Evolutionary conservation across 2,329 filamentous ascomycete genomes (phyloP).

Genomic region (Colletotrichum sp.): DNA sequence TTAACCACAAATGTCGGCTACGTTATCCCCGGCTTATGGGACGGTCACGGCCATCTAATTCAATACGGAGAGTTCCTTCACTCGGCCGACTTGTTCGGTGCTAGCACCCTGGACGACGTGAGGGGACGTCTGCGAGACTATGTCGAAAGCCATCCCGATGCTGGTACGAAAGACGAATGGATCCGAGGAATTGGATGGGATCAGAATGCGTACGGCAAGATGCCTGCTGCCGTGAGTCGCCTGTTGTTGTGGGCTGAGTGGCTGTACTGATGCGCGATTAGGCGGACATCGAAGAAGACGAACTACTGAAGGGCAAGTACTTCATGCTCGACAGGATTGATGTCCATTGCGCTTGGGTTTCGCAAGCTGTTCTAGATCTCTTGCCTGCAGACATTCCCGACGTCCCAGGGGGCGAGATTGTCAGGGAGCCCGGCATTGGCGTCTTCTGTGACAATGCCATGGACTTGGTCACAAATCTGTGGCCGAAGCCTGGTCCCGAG

Average conservation of each 20-base stretch:
- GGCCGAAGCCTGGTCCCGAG: conserved; percentile 59
- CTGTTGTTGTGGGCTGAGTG: not conserved
- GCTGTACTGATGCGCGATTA: not conserved
- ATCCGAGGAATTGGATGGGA: conserved; percentile 74
- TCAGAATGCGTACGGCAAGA: conserved; percentile 66
- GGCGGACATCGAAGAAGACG: conserved; percentile 56
- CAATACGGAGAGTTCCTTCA: conserved; percentile 72
- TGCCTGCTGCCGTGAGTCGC: conserved; percentile 66
- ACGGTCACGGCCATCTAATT: conserved; percentile 72
- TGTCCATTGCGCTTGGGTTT: conserved; percentile 74
- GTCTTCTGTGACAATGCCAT: conserved; percentile 79
- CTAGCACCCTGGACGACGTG: conserved; percentile 59
- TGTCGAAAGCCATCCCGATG: conserved; percentile 50
- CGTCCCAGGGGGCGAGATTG: conserved; percentile 67
- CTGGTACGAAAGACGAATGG: conserved; percentile 63
- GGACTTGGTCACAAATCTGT: conserved; percentile 61
- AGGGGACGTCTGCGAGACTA: conserved; percentile 57
- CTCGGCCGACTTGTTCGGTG: conserved; percentile 68
- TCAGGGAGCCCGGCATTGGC: conserved; percentile 65
- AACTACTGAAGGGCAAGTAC: conserved; percentile 58
- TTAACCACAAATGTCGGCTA: conserved; percentile 45
- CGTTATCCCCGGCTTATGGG: conserved; percentile 72
- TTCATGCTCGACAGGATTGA: conserved; percentile 75
- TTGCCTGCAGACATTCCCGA: conserved; percentile 58
- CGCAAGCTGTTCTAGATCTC: conserved; percentile 64